Evolutionary conservation across 140 eudicot genomes (phyloP).

Genomic region (Artemisia princeps): DNA sequence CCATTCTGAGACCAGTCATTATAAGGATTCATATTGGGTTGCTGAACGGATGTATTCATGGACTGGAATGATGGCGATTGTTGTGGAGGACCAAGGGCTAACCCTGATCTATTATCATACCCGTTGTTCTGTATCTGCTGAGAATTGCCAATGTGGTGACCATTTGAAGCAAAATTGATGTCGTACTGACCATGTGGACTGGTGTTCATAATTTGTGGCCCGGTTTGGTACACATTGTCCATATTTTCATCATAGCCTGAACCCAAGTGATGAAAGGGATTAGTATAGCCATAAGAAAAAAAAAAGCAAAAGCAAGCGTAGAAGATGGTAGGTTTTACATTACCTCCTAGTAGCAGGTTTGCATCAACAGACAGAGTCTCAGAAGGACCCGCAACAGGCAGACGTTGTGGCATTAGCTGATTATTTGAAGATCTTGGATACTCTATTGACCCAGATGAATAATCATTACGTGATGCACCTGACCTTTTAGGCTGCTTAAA

Average conservation of each 20-base stretch:
- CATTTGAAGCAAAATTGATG: constrained; percentile 27
- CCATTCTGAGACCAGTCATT: constrained; percentile 59
- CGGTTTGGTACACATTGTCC: constrained; percentile 37
- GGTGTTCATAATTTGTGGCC: constrained; percentile 38
- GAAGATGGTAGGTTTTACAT: background rate
- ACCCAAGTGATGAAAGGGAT: constrained; percentile 16
- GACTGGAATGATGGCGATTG: constrained; percentile 51
- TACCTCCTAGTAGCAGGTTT: constrained; percentile 59
- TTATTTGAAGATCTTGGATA: constrained; percentile 36
- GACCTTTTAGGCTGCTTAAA: constrained; percentile 54
- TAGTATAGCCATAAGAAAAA: background rate
- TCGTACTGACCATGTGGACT: constrained; percentile 47
- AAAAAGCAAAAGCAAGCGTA: background rate
- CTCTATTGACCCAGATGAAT: constrained; percentile 36
- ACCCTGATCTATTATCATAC: constrained; percentile 36
- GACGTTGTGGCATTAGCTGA: constrained; percentile 39
- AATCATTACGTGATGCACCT: constrained; percentile 36
- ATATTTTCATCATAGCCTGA: constrained; percentile 53
- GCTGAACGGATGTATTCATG: constrained; percentile 35
- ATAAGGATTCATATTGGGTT: constrained; percentile 48
- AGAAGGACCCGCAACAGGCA: constrained; percentile 37
- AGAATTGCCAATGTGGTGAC: constrained; percentile 36
- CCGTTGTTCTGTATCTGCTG: constrained; percentile 36
- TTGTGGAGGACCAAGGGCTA: constrained; percentile 65
- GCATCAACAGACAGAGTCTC: constrained; percentile 48